Conservation (phyloP, 179 eudicot species). For the Nepenthes alata region DNA sequence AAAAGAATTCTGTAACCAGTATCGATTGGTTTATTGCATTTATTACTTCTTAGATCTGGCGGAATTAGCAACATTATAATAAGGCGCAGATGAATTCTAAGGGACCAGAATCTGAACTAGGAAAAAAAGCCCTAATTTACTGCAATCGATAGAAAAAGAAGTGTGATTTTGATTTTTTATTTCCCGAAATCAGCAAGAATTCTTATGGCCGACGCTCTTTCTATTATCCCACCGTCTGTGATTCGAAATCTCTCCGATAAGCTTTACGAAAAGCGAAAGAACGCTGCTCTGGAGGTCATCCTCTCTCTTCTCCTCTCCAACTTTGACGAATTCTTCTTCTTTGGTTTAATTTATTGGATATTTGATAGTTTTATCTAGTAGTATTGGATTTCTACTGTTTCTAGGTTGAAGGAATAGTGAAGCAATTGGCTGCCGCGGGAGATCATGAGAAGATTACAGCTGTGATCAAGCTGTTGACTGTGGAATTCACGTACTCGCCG, state of each 20-base stretch:
- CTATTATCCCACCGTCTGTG: conserved; percentile 54
- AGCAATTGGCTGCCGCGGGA: conserved; percentile 48
- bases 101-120: too few species aligned
- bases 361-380: background rate
- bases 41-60: too few species aligned
- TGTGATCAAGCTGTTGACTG: conserved; percentile 67
- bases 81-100: too few species aligned
- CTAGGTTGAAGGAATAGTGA: conserved; percentile 92
- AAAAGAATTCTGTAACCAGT: too few species aligned
- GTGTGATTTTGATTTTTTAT: too few species aligned
- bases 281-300: conserved; percentile 85
- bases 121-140: too few species aligned
- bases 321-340: background rate
- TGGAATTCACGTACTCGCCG: conserved; percentile 67
- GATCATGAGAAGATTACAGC: conserved; percentile 83
- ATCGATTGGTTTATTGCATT: too few species aligned
- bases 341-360: background rate
- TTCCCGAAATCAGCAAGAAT: background rate
- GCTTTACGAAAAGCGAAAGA: conserved; percentile 91
- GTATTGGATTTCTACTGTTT: conserved; percentile 6
- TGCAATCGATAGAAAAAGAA: too few species aligned
- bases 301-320: background rate
- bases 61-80: too few species aligned
- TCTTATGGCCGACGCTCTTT: conserved; percentile 1
- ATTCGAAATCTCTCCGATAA: conserved; percentile 85